Base-by-base conservation (phyloP, 768 basidiomycete genomes). In the Clathrus columnatus region DNA sequence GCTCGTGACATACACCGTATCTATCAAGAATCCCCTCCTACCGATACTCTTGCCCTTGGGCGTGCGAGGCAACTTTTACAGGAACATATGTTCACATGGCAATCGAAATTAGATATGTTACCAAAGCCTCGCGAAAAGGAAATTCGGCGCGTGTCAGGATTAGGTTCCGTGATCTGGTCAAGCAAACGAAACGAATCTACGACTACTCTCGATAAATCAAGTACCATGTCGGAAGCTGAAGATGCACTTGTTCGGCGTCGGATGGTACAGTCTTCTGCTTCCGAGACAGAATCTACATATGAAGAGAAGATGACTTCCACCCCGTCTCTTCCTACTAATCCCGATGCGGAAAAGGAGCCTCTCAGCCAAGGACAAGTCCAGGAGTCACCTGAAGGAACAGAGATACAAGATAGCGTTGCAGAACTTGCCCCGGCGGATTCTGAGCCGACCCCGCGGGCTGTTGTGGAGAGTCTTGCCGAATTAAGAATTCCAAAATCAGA, bases 81-180 rank as follows among this genome's bases (percentile, higher is more conserved):
- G 71, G 91, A 95, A 62, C 87, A 86, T 66, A 91, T 95, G 47
- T 91, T 95, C 16, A 89, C 87, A n/a, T 97, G 94, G 90, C 93
- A 99, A 68, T 81, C 81, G 59, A 92, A 97, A 65, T 92, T 95
- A 61, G 87, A 91, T 61, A 81, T 83, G 50, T 75, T 97, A 26
- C 85, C 86, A 6, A 89, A 86, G 63, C 84, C 77, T 54, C 84
- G 81, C 61, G 84, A 82, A 54, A 78, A 64, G 61, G 72, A 66
- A 51, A 70, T 71, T 32, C 81, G 80, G 53, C 74, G 80, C 58
- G 64, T 75, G 4, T 85, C 87, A 20, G 75, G 84, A 0, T 86
- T 91, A 60, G 76, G 76, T 24, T 82, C 87, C 23, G 75, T 89
- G 50, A 86, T 88, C 67, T 88, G 85, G 81, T 82, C 84, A 21